Evolutionary conservation across 176 grass and related monocot genomes (phyloP).

Genomic region (Oryza australiensis): DNA sequence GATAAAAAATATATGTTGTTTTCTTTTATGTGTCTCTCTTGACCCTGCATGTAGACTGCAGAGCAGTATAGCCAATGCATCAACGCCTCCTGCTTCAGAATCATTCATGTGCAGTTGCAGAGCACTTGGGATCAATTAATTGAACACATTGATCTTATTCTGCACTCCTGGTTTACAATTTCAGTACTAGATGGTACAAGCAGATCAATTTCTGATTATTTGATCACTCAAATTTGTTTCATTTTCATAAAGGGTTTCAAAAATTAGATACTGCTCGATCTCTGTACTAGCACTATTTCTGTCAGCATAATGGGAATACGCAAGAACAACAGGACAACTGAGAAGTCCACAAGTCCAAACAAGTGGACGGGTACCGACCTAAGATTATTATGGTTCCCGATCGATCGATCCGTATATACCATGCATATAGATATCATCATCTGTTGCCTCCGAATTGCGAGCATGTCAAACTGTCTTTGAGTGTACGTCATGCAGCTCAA

Average conservation of each 20-base stretch:
- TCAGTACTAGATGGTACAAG: too few relatives aligned
- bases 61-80: not conserved
- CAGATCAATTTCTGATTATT: not conserved
- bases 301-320: not conserved
- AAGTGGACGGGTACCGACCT: not conserved
- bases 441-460: constrained; percentile 11
- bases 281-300: not conserved
- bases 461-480: constrained; percentile 23
- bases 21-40: not conserved
- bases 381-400: not conserved
- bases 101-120: not conserved
- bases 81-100: not conserved
- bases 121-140: not conserved
- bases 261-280: not conserved
- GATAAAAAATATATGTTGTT: not conserved
- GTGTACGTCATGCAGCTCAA: not conserved
- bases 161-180: not conserved
- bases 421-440: not conserved
- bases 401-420: not conserved
- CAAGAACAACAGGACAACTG: not conserved
- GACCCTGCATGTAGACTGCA: not conserved
- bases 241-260: not conserved
- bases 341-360: not conserved
- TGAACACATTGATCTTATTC: not conserved
- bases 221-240: not conserved